Evolutionary conservation across 2,329 filamentous ascomycete genomes (phyloP).

Genomic region (Fusarium palustre): DNA sequence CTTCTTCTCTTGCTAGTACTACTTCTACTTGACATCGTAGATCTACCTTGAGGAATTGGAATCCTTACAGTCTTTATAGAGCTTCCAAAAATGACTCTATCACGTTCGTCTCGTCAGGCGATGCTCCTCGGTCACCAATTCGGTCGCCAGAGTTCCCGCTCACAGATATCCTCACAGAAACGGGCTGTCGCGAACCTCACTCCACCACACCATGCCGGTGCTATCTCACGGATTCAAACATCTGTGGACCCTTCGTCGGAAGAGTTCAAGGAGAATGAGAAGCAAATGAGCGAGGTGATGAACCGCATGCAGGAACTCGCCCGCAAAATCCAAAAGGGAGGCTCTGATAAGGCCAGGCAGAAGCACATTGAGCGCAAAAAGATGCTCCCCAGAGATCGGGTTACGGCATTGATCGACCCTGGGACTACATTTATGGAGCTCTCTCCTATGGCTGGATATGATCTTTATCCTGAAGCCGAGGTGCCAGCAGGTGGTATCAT

Average conservation of each 20-base stretch:
- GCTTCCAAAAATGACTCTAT: conserved; percentile 58
- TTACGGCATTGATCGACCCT: conserved; percentile 87
- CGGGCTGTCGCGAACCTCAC: conserved; percentile 78
- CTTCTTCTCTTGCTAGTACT: background rate
- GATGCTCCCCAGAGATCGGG: conserved; percentile 91
- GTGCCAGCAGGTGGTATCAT: conserved; percentile 92
- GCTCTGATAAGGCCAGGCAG: conserved; percentile 82
- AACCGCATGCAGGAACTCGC: conserved; percentile 77
- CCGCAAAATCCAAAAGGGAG: conserved; percentile 77
- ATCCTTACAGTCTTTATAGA: conserved; percentile 10
- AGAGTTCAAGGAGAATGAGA: conserved; percentile 84
- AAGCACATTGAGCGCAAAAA: conserved; percentile 91
- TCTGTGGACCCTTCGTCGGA: conserved; percentile 80
- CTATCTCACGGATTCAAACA: conserved; percentile 83
- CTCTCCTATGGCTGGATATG: conserved; percentile 89
- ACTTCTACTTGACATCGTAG: conserved; percentile 11
- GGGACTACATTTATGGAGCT: conserved; percentile 93
- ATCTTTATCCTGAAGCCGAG: conserved; percentile 86
- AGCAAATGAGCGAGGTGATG: conserved; percentile 80
- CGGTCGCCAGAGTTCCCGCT: conserved; percentile 55
- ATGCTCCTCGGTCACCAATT: conserved; percentile 54
- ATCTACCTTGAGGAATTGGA: background rate
- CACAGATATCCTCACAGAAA: conserved; percentile 43
- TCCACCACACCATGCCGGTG: conserved; percentile 81
- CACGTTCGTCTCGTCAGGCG: conserved; percentile 60